These are phyloP conservation scores for Cyclotella sp. DNA, from an alignment of 108 stramenopile species.

Conservation along the genomic window DNA sequence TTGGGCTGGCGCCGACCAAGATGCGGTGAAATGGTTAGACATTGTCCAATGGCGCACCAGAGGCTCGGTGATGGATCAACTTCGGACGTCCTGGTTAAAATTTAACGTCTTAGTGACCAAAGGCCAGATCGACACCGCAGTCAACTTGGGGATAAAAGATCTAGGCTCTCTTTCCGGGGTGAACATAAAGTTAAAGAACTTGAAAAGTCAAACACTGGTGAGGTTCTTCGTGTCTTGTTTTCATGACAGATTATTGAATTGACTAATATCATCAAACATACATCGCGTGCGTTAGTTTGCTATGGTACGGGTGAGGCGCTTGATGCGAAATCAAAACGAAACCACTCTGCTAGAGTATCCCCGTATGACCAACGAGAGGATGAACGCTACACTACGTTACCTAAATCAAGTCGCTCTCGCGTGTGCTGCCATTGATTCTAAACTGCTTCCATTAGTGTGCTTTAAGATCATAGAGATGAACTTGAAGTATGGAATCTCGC, in stretches of 20 bases:
- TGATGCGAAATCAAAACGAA: neutral
- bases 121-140: neutral
- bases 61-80: neutral
- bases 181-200: neutral
- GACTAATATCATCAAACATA: neutral
- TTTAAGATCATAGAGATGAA: conserved; percentile 14
- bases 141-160: conserved; percentile 4
- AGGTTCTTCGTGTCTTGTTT: neutral
- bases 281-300: conserved; percentile 9
- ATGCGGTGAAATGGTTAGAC: conserved; percentile 4
- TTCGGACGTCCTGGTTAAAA: neutral
- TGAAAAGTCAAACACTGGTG: conserved; percentile 4
- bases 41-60: neutral
- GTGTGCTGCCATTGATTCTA: neutral
- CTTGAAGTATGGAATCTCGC: conserved; percentile 9
- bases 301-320: neutral
- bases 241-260: neutral
- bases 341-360: neutral
- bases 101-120: neutral
- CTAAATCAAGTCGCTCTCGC: neutral
- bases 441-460: neutral
- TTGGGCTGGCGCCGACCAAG: neutral
- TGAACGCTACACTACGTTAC: neutral
- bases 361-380: neutral
- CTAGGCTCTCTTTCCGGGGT: conserved; percentile 5